Evolutionary conservation across 2,329 filamentous ascomycete genomes (phyloP), one percentile per base, ranked within the genome.

Genomic region (Hypoxylon sp.): DNA sequence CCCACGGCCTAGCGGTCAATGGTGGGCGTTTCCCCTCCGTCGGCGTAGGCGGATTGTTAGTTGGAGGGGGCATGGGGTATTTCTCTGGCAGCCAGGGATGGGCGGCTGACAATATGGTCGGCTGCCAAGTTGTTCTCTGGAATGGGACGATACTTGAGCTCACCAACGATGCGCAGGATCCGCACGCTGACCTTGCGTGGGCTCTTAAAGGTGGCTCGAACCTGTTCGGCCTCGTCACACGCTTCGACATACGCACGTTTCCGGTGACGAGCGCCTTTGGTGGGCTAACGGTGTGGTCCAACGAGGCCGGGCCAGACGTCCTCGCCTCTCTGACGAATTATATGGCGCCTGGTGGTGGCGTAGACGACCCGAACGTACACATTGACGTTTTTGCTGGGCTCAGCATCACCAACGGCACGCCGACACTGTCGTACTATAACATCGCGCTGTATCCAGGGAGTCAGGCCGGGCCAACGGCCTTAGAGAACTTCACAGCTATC

Each of bases 181-280:
- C 53, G 65, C 0, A 66, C 73, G 2, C 74, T 0, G 82, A 85
- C 58, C 77, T 85, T 1, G 83, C 75, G 65, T 78, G 76, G 66
- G 82, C 82, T 1, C 75, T 84, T 0, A 79, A 80, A 45, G 83
- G 83, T 2, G 83, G 83, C 9, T 76, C 77, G 19, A 81, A 78
- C 69, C 84, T 84, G 65, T 82, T 82, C 54, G 82, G 80, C 34
- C 74, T 79, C 61, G 75, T 78, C 0, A 77, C 80, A 8, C 68
- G 69, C 3, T 78, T 80, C 59, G 74, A 76, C 16, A 46, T 80
- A 27, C 43, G 71, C 27, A 77, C 78, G 0, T 74, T 69, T 63
- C 67, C 66, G 7, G 23, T 67, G 25, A 65, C 56, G 0, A 51
- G 60, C 7, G 66, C 58, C 4, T 71, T 64, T 19, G 46, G 58